A percentile compares a stretch with the other conserved stretches of the same genome.
Conservation (phyloP, 1,284 basidiomycete genomes). For the Rhodotorula sp. region DNA sequence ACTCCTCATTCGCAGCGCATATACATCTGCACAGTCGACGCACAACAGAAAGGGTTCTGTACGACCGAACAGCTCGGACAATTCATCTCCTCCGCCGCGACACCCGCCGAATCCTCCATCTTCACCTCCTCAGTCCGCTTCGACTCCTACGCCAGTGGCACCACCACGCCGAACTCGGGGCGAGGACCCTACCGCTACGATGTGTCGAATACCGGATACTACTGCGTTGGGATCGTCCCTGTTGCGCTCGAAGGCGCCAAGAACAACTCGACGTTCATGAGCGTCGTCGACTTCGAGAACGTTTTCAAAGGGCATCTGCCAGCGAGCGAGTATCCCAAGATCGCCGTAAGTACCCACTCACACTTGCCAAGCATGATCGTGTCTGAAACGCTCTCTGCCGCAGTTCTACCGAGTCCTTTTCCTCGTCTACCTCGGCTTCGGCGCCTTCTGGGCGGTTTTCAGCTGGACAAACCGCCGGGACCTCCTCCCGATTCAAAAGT, state of each 20-base stretch:
- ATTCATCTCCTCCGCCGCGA: conserved; percentile 70
- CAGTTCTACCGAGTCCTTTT: conserved; percentile 88
- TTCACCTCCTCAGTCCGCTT: conserved; percentile 53
- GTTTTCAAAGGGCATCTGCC: conserved; percentile 84
- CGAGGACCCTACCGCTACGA: conserved; percentile 57
- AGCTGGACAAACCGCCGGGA: conserved; percentile 76
- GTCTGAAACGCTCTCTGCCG: not conserved
- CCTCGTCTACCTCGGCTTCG: conserved; percentile 69
- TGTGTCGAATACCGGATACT: conserved; percentile 88
- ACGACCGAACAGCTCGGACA: conserved; percentile 66
- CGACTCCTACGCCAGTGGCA: conserved; percentile 38
- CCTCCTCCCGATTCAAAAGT: conserved; percentile 84
- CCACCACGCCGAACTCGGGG: conserved; percentile 37
- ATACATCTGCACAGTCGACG: conserved; percentile 81
- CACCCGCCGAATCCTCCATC: conserved; percentile 61
- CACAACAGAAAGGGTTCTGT: conserved; percentile 70
- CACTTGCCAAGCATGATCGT: too few relatives aligned
- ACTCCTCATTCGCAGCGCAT: too few relatives aligned
- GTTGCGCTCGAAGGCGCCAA: conserved; percentile 26
- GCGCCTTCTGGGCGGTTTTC: conserved; percentile 73
- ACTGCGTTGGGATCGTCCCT: conserved; percentile 74
- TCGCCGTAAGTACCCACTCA: conserved; percentile 74
- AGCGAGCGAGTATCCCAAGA: conserved; percentile 96
- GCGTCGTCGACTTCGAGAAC: conserved; percentile 81
- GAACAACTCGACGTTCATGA: conserved; percentile 60